phyloP scores from a whole-genome alignment of 257 asterid genomes.

The Salvia splendens region DNA sequence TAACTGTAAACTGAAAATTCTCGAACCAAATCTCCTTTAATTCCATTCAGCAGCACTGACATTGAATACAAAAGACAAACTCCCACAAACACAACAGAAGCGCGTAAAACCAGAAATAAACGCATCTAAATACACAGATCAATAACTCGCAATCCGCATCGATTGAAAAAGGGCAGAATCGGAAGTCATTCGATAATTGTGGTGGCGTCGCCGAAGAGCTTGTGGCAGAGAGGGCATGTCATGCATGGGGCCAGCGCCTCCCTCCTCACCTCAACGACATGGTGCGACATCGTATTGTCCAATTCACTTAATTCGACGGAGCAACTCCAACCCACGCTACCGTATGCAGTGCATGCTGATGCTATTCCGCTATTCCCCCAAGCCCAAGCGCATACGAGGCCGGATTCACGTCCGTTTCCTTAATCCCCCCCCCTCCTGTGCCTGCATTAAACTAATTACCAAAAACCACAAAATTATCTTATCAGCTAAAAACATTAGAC shows the following conservation, averaged over 20 bases:
- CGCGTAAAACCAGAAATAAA: conserved; percentile 17
- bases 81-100: neutral
- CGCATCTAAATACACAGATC: conserved; percentile 33
- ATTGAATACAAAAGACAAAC: conserved; percentile 7
- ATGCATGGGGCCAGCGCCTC: conserved; percentile 61
- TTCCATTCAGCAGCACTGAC: conserved; percentile 25
- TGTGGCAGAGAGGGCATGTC: conserved; percentile 63
- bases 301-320: conserved; percentile 34
- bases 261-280: conserved; percentile 41
- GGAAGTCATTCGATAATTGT: conserved; percentile 48
- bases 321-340: conserved; percentile 33
- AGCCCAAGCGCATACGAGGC: conserved; percentile 17
- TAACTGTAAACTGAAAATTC: neutral
- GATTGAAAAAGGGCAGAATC: conserved; percentile 28
- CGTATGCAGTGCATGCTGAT: conserved; percentile 50
- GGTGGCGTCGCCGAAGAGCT: conserved; percentile 58
- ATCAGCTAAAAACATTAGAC: neutral
- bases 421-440: neutral
- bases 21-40: conserved; percentile 22
- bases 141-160: conserved; percentile 26
- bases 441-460: conserved; percentile 45
- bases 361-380: conserved; percentile 9
- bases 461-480: conserved; percentile 33
- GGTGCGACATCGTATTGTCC: conserved; percentile 46
- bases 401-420: conserved; percentile 46